Evolutionary conservation across 345 rosid genomes (phyloP).

Genomic region (Cardamine occulta): DNA sequence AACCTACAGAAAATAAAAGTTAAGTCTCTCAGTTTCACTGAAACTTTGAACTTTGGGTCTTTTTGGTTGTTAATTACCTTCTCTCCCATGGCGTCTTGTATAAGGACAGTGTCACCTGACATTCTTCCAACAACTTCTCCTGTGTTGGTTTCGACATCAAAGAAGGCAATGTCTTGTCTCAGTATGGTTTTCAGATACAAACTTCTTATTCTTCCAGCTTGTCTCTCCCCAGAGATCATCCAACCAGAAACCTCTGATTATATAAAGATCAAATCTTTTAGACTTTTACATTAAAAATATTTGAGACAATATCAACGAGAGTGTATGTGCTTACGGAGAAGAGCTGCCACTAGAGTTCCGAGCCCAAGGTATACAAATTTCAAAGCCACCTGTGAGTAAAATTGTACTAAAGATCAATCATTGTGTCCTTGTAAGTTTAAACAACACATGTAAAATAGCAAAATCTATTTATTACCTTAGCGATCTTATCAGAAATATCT

Average conservation of each 20-base stretch:
- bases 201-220: constrained; percentile 63
- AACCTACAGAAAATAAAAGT: constrained; percentile 48
- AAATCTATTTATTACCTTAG: constrained; percentile 46
- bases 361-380: constrained; percentile 66
- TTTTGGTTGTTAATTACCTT: constrained; percentile 47
- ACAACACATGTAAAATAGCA: neutral
- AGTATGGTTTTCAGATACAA: constrained; percentile 62
- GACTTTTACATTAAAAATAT: neutral
- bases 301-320: neutral
- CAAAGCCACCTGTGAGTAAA: constrained; percentile 53
- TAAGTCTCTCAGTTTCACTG: neutral
- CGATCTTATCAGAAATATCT: constrained; percentile 47
- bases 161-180: constrained; percentile 71
- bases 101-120: constrained; percentile 75
- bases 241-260: constrained; percentile 72
- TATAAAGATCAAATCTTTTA: neutral
- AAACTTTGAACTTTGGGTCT: neutral
- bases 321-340: constrained; percentile 62
- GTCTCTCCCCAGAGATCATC: constrained; percentile 79
- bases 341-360: constrained; percentile 57
- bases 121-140: constrained; percentile 74
- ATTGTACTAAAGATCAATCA: neutral
- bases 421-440: neutral
- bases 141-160: constrained; percentile 67
- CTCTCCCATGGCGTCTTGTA: constrained; percentile 79